phyloP scores from a whole-genome alignment of 139 green algal genomes.

The Chlamydomonas urium region DNA sequence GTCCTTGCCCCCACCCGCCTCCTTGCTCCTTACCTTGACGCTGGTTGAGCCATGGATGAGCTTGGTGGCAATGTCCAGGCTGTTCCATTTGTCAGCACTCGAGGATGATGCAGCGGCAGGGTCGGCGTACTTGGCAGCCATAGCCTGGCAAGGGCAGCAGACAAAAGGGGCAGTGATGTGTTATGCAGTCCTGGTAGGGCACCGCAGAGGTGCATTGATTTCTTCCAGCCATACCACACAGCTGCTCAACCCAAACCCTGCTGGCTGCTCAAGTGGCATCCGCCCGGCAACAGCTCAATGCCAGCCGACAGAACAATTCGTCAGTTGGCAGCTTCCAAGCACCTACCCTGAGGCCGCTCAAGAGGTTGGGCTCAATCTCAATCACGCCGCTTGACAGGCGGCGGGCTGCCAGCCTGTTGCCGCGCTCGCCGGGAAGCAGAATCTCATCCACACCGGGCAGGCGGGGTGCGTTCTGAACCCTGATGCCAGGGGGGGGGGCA shows the following conservation, averaged over 20 bases:
- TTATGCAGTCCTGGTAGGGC: too few species aligned
- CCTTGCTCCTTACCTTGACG: too few species aligned
- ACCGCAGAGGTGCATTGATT: too few species aligned
- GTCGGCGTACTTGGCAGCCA: not conserved
- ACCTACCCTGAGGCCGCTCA: slow-evolving; percentile 19
- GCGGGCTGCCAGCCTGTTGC: slow-evolving; percentile 39
- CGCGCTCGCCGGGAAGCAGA: slow-evolving; percentile 67
- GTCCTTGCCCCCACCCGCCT: too few species aligned
- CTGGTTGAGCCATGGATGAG: slow-evolving; percentile 4
- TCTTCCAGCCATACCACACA: too few species aligned
- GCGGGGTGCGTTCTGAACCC: slow-evolving; percentile 52
- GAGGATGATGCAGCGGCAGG: not conserved
- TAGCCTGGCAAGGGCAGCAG: slow-evolving; percentile 1
- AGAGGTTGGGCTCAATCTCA: slow-evolving; percentile 56
- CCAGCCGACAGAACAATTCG: too few species aligned
- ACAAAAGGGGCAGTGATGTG: slow-evolving; percentile 5
- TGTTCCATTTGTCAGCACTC: slow-evolving; percentile 11
- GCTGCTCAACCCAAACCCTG: too few species aligned
- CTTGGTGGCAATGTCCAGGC: slow-evolving; percentile 14
- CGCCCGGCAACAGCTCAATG: too few species aligned
- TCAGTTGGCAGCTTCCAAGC: too few species aligned
- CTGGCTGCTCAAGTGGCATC: too few species aligned
- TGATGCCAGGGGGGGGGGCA: too few species aligned
- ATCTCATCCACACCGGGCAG: slow-evolving; percentile 59
- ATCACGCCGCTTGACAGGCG: slow-evolving; percentile 38